phyloP scores from a whole-genome alignment of 164 flowering plant genomes.

The Aristolochia fimbriata region DNA sequence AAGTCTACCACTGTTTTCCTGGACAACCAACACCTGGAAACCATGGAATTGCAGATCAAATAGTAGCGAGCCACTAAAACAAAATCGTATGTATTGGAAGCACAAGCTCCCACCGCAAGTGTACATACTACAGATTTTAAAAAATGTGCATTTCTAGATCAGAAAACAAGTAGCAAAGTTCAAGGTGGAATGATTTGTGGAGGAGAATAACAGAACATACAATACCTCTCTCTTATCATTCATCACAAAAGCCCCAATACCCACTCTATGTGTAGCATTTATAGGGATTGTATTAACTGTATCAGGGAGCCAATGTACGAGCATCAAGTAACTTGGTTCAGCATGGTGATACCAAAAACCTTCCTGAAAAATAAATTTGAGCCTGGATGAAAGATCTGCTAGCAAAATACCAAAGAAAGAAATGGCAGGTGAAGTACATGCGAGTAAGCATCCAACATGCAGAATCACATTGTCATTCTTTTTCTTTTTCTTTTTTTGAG shows the following conservation, averaged over 20 bases:
- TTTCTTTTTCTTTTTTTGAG: too few species aligned
- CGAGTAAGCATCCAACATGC: too few species aligned
- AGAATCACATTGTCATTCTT: not conserved
- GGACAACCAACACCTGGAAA: conserved; percentile 34
- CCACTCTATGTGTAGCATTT: conserved; percentile 43
- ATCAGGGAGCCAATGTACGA: conserved; percentile 42
- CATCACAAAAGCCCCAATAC: conserved; percentile 40
- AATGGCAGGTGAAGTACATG: too few species aligned
- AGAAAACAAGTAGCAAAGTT: not conserved
- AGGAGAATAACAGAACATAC: too few species aligned
- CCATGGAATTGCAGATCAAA: conserved; percentile 4
- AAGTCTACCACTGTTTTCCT: conserved; percentile 28
- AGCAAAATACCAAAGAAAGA: too few species aligned
- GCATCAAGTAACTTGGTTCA: conserved; percentile 38
- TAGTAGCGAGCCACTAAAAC: conserved; percentile 7
- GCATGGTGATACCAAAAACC: conserved; percentile 49
- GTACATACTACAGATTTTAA: not conserved
- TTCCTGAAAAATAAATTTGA: conserved; percentile 16
- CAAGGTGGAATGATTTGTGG: too few species aligned
- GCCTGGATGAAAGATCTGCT: too few species aligned
- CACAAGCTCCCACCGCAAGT: conserved; percentile 1
- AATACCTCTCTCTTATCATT: conserved; percentile 42
- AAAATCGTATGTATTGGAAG: conserved; percentile 1
- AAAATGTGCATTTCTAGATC: not conserved
- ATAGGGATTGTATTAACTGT: conserved; percentile 25